Conservation (phyloP, 768 basidiomycete genomes). For the Calocybe gangraenosa region DNA sequence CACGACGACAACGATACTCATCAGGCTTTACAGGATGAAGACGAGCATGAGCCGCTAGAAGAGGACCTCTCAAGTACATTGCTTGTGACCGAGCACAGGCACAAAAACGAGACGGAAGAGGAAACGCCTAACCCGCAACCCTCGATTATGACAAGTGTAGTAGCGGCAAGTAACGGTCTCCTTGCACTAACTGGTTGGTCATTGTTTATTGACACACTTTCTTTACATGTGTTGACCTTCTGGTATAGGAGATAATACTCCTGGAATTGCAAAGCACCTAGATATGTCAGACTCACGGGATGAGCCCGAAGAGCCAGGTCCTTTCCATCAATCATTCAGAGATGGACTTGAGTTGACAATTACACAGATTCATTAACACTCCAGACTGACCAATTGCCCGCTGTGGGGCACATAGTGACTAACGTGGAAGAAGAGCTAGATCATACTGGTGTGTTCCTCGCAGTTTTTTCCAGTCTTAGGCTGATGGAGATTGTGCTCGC, state of each 20-base stretch:
- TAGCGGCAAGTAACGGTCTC: neutral
- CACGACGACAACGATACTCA: constrained; percentile 22
- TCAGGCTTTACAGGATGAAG: constrained; percentile 1
- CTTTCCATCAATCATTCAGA: neutral
- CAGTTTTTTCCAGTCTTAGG: neutral
- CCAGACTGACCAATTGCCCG: neutral
- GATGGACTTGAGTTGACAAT: too few relatives aligned
- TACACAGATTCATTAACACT: constrained; percentile 1
- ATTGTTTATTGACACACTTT: neutral
- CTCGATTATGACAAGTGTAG: neutral
- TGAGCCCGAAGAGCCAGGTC: constrained; percentile 4
- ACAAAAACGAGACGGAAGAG: neutral
- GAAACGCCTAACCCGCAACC: neutral
- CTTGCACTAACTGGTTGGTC: neutral
- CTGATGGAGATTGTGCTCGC: constrained; percentile 1
- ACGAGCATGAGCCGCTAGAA: constrained; percentile 3
- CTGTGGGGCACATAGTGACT: constrained; percentile 1
- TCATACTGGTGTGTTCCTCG: constrained; percentile 4
- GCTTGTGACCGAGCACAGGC: neutral
- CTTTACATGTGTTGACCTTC: neutral
- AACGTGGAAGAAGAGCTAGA: constrained; percentile 4
- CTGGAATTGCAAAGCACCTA: neutral
- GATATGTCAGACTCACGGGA: constrained; percentile 1
- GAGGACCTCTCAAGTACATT: constrained; percentile 4
- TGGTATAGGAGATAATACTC: neutral